These are phyloP conservation scores for Oemleria cerasiformis DNA, from an alignment of 306 rosid species.

Conservation along the genomic window DNA sequence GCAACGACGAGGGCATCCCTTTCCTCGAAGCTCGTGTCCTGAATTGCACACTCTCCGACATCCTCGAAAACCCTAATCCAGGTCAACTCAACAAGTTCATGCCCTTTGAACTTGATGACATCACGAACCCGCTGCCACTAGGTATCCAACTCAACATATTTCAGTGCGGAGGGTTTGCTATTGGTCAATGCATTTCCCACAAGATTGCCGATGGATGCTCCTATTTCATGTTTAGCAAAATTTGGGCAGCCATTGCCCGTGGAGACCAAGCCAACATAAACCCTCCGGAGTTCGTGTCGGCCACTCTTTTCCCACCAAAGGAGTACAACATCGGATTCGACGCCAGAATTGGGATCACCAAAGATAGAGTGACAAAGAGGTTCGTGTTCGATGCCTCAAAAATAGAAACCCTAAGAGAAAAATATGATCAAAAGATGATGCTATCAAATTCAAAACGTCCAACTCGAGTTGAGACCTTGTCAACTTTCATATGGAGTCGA, in stretches of 20 bases:
- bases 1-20: slow-evolving; percentile 14
- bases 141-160: slow-evolving; percentile 34
- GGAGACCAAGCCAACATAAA: slow-evolving; percentile 12
- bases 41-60: slow-evolving; percentile 8
- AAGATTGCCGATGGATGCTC: slow-evolving; percentile 30
- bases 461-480: slow-evolving; percentile 45
- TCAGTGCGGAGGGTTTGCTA: slow-evolving; percentile 24
- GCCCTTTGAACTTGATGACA: slow-evolving; percentile 23
- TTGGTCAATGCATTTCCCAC: slow-evolving; percentile 29
- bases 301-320: slow-evolving; percentile 46
- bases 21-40: slow-evolving; percentile 15
- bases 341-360: slow-evolving; percentile 17
- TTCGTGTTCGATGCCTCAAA: slow-evolving; percentile 33
- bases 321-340: slow-evolving; percentile 20
- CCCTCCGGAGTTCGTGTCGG: slow-evolving; percentile 25
- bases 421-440: slow-evolving; percentile 7
- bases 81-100: slow-evolving; percentile 23
- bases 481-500: slow-evolving; percentile 50
- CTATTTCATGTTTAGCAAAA: slow-evolving; percentile 25
- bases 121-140: background rate
- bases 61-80: slow-evolving; percentile 16
- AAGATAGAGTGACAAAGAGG: slow-evolving; percentile 35
- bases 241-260: slow-evolving; percentile 33
- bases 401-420: slow-evolving; percentile 34
- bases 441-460: slow-evolving; percentile 12